Evolutionary conservation across 305 asterid genomes (phyloP).

Genomic region (Solanum chacoense): DNA sequence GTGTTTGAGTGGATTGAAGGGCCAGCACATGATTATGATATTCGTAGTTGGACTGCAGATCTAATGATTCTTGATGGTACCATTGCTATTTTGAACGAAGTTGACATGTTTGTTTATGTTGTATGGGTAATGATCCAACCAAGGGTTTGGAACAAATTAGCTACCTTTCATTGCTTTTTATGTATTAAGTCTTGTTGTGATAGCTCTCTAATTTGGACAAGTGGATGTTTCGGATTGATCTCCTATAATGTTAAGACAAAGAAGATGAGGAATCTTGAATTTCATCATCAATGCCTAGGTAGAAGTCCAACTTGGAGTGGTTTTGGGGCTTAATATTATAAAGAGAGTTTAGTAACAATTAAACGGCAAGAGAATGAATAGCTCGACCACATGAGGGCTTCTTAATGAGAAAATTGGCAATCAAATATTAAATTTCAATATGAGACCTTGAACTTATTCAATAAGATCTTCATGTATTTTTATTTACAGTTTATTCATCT

Average conservation of each 20-base stretch:
- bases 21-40: not conserved
- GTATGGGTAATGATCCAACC: not conserved
- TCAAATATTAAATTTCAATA: not conserved
- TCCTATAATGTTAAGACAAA: not conserved
- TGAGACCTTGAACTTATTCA: not conserved
- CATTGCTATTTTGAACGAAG: not conserved
- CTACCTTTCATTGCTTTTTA: not conserved
- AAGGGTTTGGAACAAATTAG: not conserved
- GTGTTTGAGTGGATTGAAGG: not conserved
- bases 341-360: not conserved
- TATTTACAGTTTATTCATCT: not conserved
- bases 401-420: not conserved
- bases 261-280: not conserved
- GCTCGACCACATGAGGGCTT: not conserved
- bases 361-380: not conserved
- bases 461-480: not conserved
- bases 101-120: not conserved
- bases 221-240: not conserved
- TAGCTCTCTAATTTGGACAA: not conserved
- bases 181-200: not conserved
- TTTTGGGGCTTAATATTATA: not conserved
- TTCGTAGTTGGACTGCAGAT: not conserved
- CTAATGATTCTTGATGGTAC: not conserved
- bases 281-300: not conserved
- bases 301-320: not conserved